phyloP scores from a whole-genome alignment of 179 eudicot genomes.

The Patellifolia procumbens region DNA sequence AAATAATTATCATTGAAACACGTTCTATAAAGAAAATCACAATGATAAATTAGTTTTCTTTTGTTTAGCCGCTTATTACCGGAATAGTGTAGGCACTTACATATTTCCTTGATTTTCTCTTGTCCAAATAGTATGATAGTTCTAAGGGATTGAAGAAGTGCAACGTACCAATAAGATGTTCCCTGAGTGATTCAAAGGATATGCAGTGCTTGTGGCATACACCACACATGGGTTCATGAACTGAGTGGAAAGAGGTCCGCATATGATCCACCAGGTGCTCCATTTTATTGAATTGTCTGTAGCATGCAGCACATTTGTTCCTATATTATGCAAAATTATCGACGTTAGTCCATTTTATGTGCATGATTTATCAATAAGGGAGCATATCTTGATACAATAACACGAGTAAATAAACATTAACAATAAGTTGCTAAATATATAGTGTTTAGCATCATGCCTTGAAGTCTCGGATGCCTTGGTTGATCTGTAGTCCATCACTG shows the following conservation, averaged over 20 bases:
- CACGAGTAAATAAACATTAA: neutral
- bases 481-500: constrained; percentile 31
- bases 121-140: no score
- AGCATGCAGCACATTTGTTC: constrained; percentile 97
- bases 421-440: neutral
- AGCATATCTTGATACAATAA: neutral
- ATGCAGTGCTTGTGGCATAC: constrained; percentile 80
- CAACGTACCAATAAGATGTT: constrained; percentile 83
- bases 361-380: no score
- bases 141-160: neutral
- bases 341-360: neutral
- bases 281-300: constrained; percentile 82
- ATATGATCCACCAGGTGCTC: constrained; percentile 98
- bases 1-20: no score
- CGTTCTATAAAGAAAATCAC: no score
- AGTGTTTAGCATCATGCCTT: constrained; percentile 33
- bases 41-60: no score
- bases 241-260: constrained; percentile 79
- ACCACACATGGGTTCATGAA: constrained; percentile 85
- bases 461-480: constrained; percentile 43
- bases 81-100: no score
- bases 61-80: no score
- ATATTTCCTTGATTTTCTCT: no score
- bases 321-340: constrained; percentile 37
- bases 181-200: constrained; percentile 89